Evolutionary conservation across 2,329 filamentous ascomycete species (phyloP).

Genomic region (Fonsecaea monophora): DNA sequence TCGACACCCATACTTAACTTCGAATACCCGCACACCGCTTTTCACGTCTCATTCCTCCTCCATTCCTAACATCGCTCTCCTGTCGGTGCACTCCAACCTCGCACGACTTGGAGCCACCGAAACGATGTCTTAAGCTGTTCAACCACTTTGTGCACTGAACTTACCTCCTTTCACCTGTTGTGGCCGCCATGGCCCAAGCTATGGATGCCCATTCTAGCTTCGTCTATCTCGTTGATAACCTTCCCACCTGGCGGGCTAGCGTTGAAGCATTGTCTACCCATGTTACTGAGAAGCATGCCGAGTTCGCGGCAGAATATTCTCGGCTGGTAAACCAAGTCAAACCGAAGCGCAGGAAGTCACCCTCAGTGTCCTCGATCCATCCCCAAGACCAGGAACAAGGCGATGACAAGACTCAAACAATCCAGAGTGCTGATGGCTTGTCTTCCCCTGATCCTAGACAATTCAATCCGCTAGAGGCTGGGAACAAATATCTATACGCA

Average conservation of each 20-base stretch:
- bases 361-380: slow-evolving; percentile 52
- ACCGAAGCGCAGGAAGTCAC: slow-evolving; percentile 47
- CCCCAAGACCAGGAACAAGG: slow-evolving; percentile 39
- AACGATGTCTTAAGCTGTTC: slow-evolving; percentile 28
- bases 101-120: slow-evolving; percentile 24
- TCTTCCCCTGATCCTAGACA: slow-evolving; percentile 24
- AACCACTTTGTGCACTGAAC: slow-evolving; percentile 21
- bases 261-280: slow-evolving; percentile 52
- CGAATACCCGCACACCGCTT: slow-evolving; percentile 10
- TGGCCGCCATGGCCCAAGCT: slow-evolving; percentile 27
- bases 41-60: not conserved
- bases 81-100: slow-evolving; percentile 26
- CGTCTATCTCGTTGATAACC: slow-evolving; percentile 51
- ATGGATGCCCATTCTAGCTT: slow-evolving; percentile 56
- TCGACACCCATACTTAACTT: not conserved
- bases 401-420: not conserved
- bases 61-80: not conserved
- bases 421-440: slow-evolving; percentile 16
- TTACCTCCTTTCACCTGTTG: slow-evolving; percentile 3
- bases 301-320: slow-evolving; percentile 53
- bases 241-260: slow-evolving; percentile 54
- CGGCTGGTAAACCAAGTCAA: slow-evolving; percentile 46
- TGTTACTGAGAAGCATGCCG: slow-evolving; percentile 49
- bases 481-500: slow-evolving; percentile 39
- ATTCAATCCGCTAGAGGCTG: slow-evolving; percentile 37